These are phyloP conservation scores for Hamamelis virginiana DNA, from an alignment of 164 flowering plant genomes.

Conservation along the genomic window DNA sequence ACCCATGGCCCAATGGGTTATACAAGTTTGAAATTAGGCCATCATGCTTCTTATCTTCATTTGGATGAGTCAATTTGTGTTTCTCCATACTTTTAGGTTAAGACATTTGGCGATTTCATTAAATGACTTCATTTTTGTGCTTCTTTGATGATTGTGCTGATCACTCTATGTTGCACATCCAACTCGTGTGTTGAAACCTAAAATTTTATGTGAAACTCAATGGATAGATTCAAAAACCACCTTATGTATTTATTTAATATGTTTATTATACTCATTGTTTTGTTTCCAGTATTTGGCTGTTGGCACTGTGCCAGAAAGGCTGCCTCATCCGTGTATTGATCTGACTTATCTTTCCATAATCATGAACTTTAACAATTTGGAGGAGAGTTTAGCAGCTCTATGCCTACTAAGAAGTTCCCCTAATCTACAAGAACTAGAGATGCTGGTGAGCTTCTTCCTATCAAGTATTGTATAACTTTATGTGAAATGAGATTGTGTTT, in stretches of 20 bases:
- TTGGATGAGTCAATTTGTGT: not conserved
- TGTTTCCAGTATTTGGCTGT: conserved; percentile 43
- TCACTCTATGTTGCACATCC: not conserved
- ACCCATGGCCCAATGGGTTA: too few species aligned
- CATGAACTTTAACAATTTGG: conserved; percentile 33
- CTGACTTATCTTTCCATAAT: conserved; percentile 45
- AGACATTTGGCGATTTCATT: not conserved
- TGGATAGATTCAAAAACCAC: not conserved
- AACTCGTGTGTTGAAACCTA: not conserved
- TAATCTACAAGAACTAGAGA: conserved; percentile 46
- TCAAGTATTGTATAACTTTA: not conserved
- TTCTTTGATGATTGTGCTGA: not conserved
- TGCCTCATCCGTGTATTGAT: conserved; percentile 33
- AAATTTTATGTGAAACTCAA: not conserved
- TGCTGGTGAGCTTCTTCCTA: conserved; percentile 33
- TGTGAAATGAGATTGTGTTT: not conserved
- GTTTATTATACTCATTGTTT: not conserved
- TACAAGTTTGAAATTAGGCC: too few species aligned
- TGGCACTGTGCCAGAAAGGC: conserved; percentile 35
- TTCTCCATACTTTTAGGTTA: not conserved
- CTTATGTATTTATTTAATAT: not conserved
- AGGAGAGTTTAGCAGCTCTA: conserved; percentile 35
- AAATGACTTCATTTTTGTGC: not conserved
- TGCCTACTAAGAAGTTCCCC: conserved; percentile 50
- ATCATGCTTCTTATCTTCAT: too few species aligned